Evolutionary conservation across 1,139 yeast genomes (phyloP).

Genomic region (Blastobotrys illinoisensis): DNA sequence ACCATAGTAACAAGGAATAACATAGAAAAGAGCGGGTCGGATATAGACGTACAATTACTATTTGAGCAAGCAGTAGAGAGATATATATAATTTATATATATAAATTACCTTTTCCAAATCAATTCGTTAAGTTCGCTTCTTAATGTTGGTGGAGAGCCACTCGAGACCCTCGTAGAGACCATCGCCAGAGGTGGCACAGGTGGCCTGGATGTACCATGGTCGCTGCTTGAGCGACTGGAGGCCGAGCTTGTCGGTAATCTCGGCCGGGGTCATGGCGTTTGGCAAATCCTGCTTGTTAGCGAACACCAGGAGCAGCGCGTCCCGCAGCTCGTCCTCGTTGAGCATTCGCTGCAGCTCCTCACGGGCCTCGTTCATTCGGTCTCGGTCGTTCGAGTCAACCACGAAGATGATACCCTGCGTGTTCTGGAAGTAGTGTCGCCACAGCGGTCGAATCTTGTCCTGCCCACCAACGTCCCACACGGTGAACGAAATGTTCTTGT

Average conservation of each 20-base stretch:
- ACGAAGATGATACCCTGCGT: constrained; percentile 92
- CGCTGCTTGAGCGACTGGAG: constrained; percentile 89
- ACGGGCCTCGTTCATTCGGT: constrained; percentile 88
- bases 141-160: constrained; percentile 84
- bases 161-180: constrained; percentile 93
- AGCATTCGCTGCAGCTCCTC: constrained; percentile 92
- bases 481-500: constrained; percentile 89
- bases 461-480: constrained; percentile 99
- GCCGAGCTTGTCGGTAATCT: constrained; percentile 87
- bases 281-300: constrained; percentile 89
- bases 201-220: constrained; percentile 93
- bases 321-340: constrained; percentile 89
- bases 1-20: too few species aligned
- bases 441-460: constrained; percentile 89
- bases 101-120: constrained; percentile 2
- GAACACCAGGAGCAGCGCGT: constrained; percentile 80
- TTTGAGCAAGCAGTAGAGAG: neutral
- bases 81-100: constrained; percentile 1
- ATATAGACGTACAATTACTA: neutral
- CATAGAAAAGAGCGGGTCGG: too few species aligned
- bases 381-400: constrained; percentile 90
- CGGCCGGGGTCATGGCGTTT: constrained; percentile 93
- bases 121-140: constrained; percentile 47
- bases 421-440: constrained; percentile 95
- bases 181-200: constrained; percentile 93